Percentiles rank a stretch among this genome's conserved stretches.
phyloP scores from a whole-genome alignment of 345 rosid species.

The Anacardium occidentale region DNA sequence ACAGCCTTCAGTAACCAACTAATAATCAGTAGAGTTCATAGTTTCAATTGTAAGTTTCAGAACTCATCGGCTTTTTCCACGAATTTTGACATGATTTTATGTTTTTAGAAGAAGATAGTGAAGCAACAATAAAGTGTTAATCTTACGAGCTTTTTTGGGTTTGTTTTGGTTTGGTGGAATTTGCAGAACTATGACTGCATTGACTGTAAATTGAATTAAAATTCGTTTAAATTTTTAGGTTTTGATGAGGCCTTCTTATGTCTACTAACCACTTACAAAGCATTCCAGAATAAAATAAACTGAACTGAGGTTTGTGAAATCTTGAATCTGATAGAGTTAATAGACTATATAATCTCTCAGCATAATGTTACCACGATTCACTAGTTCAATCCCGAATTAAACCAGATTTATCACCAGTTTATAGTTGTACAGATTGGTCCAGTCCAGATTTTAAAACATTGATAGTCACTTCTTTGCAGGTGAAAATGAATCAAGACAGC shows the following conservation, averaged over 20 bases:
- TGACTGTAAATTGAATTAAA: background rate
- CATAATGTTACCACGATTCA: too few relatives aligned
- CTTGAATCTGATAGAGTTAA: background rate
- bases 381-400: too few relatives aligned
- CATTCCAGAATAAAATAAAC: background rate
- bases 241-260: background rate
- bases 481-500: conserved; percentile 1
- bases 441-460: too few relatives aligned
- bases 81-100: background rate
- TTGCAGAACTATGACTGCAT: background rate
- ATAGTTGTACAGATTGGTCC: too few relatives aligned
- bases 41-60: conserved; percentile 39
- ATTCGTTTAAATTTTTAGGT: background rate
- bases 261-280: background rate
- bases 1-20: conserved; percentile 25
- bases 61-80: background rate
- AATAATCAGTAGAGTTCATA: conserved; percentile 20
- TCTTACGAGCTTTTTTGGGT: too few relatives aligned
- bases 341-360: too few relatives aligned
- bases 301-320: background rate
- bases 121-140: background rate
- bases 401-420: too few relatives aligned
- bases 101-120: background rate
- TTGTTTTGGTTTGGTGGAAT: background rate
- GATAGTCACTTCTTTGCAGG: conserved; percentile 26